phyloP scores from a whole-genome alignment of 495 filamentous ascomycete species.

The Neurospora tetraspora region DNA sequence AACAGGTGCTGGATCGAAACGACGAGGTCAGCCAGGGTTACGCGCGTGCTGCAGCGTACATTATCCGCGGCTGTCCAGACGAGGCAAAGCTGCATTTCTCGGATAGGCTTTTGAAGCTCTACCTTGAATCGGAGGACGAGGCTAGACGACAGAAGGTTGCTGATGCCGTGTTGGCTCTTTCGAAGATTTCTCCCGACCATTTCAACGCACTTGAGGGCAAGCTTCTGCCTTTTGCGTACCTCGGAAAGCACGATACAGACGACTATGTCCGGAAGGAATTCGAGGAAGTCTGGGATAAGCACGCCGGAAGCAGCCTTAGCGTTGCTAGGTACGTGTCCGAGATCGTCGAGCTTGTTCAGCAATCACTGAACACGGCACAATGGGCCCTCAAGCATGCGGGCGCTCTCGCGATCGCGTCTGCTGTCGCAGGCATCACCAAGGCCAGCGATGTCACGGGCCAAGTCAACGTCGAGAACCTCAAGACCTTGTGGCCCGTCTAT shows the following conservation, averaged over 20 bases:
- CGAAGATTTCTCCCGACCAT: constrained; percentile 80
- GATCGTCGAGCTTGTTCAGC: constrained; percentile 57
- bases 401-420: constrained; percentile 67
- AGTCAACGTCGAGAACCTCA: constrained; percentile 44
- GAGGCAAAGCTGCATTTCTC: constrained; percentile 58
- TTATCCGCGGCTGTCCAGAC: constrained; percentile 64
- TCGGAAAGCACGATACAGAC: constrained; percentile 75
- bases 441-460: constrained; percentile 33
- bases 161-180: constrained; percentile 67
- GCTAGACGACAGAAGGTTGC: constrained; percentile 60
- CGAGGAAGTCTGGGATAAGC: constrained; percentile 77
- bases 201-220: constrained; percentile 66
- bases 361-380: constrained; percentile 61
- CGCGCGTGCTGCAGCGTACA: constrained; percentile 75
- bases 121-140: constrained; percentile 71
- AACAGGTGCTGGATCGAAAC: constrained; percentile 77
- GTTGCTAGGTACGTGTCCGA: constrained; percentile 77
- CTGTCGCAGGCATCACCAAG: constrained; percentile 49
- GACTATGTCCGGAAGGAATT: constrained; percentile 66
- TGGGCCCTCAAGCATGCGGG: constrained; percentile 88
- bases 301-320: constrained; percentile 73
- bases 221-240: constrained; percentile 77
- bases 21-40: constrained; percentile 83
- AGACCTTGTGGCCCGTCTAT: constrained; percentile 67
- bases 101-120: constrained; percentile 56